Evolutionary conservation across 2,329 filamentous ascomycete species (phyloP).

Genomic region (Apiospora hydei): DNA sequence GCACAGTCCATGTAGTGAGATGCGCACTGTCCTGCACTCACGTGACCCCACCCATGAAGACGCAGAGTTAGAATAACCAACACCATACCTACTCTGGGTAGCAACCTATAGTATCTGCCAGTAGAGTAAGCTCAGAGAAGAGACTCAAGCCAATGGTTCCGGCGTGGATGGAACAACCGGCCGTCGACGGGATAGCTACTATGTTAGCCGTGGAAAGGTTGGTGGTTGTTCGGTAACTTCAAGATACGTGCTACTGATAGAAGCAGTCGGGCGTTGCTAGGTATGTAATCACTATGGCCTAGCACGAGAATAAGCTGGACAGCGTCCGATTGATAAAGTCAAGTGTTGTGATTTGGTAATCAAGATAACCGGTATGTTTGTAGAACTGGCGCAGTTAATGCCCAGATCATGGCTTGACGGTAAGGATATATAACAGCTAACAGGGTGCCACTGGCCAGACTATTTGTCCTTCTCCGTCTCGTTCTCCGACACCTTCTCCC

Average conservation of each 20-base stretch:
- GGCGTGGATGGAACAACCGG: not conserved
- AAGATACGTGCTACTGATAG: not conserved
- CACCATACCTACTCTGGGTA: not conserved
- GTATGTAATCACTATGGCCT: not conserved
- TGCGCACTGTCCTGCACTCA: not conserved
- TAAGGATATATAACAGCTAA: slow-evolving; percentile 14
- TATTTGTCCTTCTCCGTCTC: slow-evolving; percentile 67
- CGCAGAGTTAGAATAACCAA: not conserved
- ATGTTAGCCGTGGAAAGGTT: not conserved
- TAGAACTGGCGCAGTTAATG: not conserved
- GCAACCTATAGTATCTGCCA: not conserved
- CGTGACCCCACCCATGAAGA: not conserved
- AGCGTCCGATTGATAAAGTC: too few relatives aligned
- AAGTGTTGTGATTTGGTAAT: not conserved
- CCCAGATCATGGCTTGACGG: slow-evolving; percentile 9
- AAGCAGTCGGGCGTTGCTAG: not conserved
- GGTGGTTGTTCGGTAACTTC: not conserved
- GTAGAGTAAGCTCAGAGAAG: not conserved
- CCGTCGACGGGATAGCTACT: not conserved
- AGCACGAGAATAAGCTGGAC: not conserved
- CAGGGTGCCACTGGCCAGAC: slow-evolving; percentile 24
- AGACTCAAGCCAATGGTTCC: not conserved
- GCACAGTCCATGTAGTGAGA: not conserved
- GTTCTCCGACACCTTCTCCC: slow-evolving; percentile 90
- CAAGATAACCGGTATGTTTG: not conserved